These are phyloP conservation scores for Aureobasidium mangrovei DNA, from an alignment of 2,329 filamentous ascomycete genomes.

Conservation along the genomic window DNA sequence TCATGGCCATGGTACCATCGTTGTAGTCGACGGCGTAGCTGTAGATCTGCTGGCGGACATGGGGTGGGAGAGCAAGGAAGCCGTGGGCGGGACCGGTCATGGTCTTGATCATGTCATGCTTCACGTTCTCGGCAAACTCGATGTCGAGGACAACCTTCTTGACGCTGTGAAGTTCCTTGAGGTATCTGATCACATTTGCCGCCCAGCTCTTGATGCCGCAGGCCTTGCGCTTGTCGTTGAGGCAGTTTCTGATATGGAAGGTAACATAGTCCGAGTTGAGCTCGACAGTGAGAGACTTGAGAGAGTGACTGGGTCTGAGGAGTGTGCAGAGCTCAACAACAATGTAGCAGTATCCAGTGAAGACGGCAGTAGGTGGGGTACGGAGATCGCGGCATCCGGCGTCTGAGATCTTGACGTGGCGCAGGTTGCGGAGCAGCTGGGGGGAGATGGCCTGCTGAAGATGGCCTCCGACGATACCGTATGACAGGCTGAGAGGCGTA, in stretches of 20 bases:
- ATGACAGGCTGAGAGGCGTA: constrained; percentile 23
- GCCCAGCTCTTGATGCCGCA: constrained; percentile 25
- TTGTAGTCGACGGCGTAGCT: constrained; percentile 18
- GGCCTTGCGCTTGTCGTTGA: constrained; percentile 3
- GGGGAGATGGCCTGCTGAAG: constrained; percentile 19
- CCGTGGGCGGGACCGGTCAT: constrained; percentile 18
- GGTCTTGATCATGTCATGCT: constrained; percentile 18
- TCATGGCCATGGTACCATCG: constrained; percentile 12
- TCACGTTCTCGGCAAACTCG: constrained; percentile 18
- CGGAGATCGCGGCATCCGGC: constrained; percentile 8
- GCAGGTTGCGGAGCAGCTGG: constrained; percentile 21
- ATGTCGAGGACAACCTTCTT: constrained; percentile 20
- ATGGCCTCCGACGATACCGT: constrained; percentile 20
- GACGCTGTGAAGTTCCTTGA: constrained; percentile 20
- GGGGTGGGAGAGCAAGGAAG: constrained; percentile 22
- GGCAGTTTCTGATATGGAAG: constrained; percentile 22
- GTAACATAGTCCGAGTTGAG: constrained; percentile 19
- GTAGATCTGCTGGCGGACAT: constrained; percentile 25
- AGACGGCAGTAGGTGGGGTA: constrained; percentile 17
- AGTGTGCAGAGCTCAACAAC: constrained; percentile 20
- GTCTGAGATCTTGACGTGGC: constrained; percentile 16
- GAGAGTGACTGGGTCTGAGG: constrained; percentile 22
- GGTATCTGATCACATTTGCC: constrained; percentile 14
- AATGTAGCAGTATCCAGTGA: constrained; percentile 23
- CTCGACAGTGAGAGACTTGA: constrained; percentile 23